Evolutionary conservation across 208 protist genomes (phyloP), one percentile per base, ranked within the genome.

Genomic region (Wallacemonas sp.): DNA sequence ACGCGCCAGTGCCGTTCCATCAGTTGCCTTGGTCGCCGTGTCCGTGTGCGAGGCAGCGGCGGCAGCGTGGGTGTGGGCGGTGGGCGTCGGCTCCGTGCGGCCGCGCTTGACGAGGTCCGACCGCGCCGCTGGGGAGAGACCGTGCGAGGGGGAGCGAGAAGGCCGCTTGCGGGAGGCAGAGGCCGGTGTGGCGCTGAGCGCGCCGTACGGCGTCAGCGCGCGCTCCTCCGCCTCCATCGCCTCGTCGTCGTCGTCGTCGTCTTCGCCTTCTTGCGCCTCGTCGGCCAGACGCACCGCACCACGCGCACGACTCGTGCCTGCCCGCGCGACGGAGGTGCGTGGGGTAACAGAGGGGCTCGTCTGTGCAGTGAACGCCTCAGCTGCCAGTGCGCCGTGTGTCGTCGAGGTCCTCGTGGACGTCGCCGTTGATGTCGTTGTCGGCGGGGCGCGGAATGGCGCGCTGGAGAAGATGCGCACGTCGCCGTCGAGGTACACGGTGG

Each of bases 371-470:
- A n/a, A n/a, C n/a, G n/a, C n/a, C n/a, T n/a, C n/a, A n/a, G n/a
- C n/a, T n/a, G n/a, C n/a, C n/a, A n/a, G n/a, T n/a, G n/a, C n/a
- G n/a, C n/a, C n/a, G n/a, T n/a, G n/a, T n/a, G n/a, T n/a, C n/a
- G n/a, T n/a, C n/a, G n/a, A n/a, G n/a, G n/a, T n/a, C n/a, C n/a
- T n/a, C n/a, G n/a, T n/a, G n/a, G n/a, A n/a, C n/a, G n/a, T 41
- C 36, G 36, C 36, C 36, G 36, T 41, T 41, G 42, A 48, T 48
- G 42, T 22, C n/a, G 42, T 28, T n/a, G 65, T 20, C 8, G 46
- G 52, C 25, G 70, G 68, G 3, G 68, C 31, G 16, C 82, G 79
- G 61, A 94, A 91, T 16, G 82, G 82, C 3, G 77, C 78, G 46
- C 87, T 76, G 2, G 79, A 22, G 5, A 72, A 55, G 8, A 89